phyloP scores from a whole-genome alignment of 768 basidiomycete genomes.

The Strobilomyces confusus region DNA sequence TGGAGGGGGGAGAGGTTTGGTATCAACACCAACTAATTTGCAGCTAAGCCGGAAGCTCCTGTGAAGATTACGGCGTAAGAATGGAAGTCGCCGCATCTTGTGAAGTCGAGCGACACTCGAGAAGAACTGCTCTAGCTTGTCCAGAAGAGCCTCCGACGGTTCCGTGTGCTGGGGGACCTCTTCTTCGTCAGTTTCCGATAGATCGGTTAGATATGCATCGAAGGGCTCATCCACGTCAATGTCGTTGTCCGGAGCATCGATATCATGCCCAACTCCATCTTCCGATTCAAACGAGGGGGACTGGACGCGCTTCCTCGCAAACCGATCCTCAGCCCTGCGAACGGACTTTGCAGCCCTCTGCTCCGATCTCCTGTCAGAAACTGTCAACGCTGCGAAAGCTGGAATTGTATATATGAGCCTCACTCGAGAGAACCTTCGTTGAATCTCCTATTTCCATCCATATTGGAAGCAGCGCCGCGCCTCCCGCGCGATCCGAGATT shows the following conservation, averaged over 20 bases:
- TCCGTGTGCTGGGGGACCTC: slow-evolving; percentile 1
- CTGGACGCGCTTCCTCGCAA: slow-evolving; percentile 5
- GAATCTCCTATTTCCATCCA: neutral
- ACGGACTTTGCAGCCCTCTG: slow-evolving; percentile 14
- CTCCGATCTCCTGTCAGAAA: slow-evolving; percentile 1
- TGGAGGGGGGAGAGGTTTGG: slow-evolving; percentile 19
- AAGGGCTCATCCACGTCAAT: neutral
- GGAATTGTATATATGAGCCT: neutral
- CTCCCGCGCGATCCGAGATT: slow-evolving; percentile 2
- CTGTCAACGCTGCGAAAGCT: slow-evolving; percentile 1
- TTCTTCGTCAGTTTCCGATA: slow-evolving; percentile 14
- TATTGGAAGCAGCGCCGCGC: neutral
- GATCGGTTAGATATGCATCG: neutral
- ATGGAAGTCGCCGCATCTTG: slow-evolving; percentile 44
- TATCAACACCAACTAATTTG: slow-evolving; percentile 33
- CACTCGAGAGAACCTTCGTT: slow-evolving; percentile 7
- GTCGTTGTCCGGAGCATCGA: slow-evolving; percentile 2
- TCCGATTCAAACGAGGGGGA: neutral
- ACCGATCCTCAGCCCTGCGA: slow-evolving; percentile 10
- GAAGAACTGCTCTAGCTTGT: slow-evolving; percentile 33
- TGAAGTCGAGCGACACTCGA: slow-evolving; percentile 36
- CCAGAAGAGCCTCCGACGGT: slow-evolving; percentile 35
- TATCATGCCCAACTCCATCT: neutral
- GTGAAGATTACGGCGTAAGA: slow-evolving; percentile 50
- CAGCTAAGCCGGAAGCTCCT: slow-evolving; percentile 47